These are phyloP conservation scores for Arabis hirsuta DNA, from an alignment of 345 rosid genomes.

Conservation along the genomic window DNA sequence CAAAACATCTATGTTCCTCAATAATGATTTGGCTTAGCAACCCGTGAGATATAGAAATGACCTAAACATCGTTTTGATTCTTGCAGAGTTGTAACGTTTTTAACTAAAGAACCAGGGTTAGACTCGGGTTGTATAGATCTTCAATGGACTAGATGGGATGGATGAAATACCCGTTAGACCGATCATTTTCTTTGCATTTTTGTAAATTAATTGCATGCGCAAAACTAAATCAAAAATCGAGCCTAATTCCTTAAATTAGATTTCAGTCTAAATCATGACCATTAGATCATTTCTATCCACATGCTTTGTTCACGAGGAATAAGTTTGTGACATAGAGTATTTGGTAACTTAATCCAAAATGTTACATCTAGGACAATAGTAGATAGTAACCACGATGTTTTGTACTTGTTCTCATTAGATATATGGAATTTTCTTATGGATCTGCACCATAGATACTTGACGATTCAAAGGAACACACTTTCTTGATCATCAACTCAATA, in stretches of 20 bases:
- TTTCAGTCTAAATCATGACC: background rate
- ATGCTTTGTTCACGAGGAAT: background rate
- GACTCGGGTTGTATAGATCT: no score
- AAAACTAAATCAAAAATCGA: background rate
- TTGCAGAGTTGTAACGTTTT: no score
- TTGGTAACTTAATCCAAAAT: background rate
- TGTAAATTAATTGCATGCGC: no score
- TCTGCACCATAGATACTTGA: background rate
- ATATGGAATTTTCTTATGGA: background rate
- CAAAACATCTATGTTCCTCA: background rate
- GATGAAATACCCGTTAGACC: no score
- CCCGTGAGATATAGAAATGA: background rate
- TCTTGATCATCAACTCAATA: slow-evolving; percentile 5
- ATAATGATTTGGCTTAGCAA: background rate
- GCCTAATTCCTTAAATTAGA: no score
- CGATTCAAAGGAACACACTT: background rate
- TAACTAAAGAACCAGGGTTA: no score
- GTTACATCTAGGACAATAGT: background rate
- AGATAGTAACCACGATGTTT: background rate
- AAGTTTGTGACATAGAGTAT: slow-evolving; percentile 1
- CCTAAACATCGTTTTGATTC: background rate
- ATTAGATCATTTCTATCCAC: background rate
- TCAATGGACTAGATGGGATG: no score
- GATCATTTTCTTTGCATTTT: background rate
- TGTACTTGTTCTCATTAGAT: background rate